phyloP scores from a whole-genome alignment of 2,329 filamentous ascomycete genomes.

The Stachybotrys chartarum region DNA sequence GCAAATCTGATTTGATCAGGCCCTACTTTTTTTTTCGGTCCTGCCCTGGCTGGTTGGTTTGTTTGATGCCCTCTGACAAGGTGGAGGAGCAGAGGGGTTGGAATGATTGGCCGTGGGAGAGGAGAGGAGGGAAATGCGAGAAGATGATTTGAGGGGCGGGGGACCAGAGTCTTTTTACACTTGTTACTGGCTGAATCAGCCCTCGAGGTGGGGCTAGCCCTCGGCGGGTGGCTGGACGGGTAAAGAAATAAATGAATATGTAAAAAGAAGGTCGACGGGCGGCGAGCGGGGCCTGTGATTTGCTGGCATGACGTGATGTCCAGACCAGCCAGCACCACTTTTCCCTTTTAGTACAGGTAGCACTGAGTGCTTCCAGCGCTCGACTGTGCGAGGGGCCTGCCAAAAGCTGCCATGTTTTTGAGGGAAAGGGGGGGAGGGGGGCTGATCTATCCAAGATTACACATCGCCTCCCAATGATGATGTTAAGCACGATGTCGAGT shows the following conservation, averaged over 20 bases:
- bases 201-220: constrained; percentile 23
- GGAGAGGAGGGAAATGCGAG: constrained; percentile 34
- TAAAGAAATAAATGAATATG: too few species aligned
- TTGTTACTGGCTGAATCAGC: constrained; percentile 46
- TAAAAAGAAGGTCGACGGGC: not conserved
- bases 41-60: constrained; percentile 2
- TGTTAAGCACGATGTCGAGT: too few species aligned
- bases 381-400: not conserved
- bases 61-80: constrained; percentile 9
- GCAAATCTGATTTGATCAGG: constrained; percentile 21
- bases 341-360: not conserved
- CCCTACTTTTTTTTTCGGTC: constrained; percentile 11
- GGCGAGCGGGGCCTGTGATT: constrained; percentile 18
- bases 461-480: too few species aligned
- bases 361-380: too few species aligned
- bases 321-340: constrained; percentile 7
- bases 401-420: not conserved
- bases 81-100: constrained; percentile 31
- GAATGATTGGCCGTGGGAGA: constrained; percentile 42
- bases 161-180: constrained; percentile 34
- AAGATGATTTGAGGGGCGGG: constrained; percentile 45
- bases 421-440: too few species aligned
- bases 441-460: too few species aligned
- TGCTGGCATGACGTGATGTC: constrained; percentile 20
- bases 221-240: constrained; percentile 12